Base-by-base conservation (phyloP, 2,329 filamentous ascomycete genomes). In the Fusarium piperis region DNA sequence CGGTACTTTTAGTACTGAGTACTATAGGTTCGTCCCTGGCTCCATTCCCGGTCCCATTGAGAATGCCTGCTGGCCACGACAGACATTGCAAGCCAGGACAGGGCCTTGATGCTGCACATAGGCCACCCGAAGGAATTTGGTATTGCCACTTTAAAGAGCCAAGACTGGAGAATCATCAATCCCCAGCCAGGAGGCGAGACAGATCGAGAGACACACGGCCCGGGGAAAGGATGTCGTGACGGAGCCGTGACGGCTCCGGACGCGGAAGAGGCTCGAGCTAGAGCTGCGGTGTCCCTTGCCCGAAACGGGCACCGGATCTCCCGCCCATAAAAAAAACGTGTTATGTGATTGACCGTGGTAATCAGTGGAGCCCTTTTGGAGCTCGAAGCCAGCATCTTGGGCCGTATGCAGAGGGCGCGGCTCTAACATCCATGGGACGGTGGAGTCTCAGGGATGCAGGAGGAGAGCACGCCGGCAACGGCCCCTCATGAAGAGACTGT, bases 301-400 rank as follows among this genome's bases (percentile, higher is more conserved):
- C 60, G 52, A 64, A 60, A 62, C 11, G 56, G 65, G 35, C 23
- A 44, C 46, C 18, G 60, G 51, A 55, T 62, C 52, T 44, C 23
- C 59, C 30, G 30, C 20, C 15, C 44, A 69, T 23, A 23, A 61
- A 62, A 73, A 68, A 65, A 73, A 68, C 59, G 69, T 72, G 64
- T 75, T 75, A 67, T 68, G 74, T 67, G 74, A 76, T 76, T 76
- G 70, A 74, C 63, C 62, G 59, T 62, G 56, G 69, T 67, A 65
- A 74, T 59, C 61, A 38, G 39, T 57, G 62, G 66, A 62, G 58
- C 41, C 23, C 53, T 59, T 51, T 48, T 36, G 32, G 30, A 35
- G 20, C 51, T 39, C 20, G 55, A 44, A 39, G 36, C 30, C 39
- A 36, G 48, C 36, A 35, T 38, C 48, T 33, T 44, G 33, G 41